A percentile compares a stretch with the other conserved stretches of the same genome.
Conservation (phyloP, 129 eudicot species). For the Centrapalus pauciflorus region DNA sequence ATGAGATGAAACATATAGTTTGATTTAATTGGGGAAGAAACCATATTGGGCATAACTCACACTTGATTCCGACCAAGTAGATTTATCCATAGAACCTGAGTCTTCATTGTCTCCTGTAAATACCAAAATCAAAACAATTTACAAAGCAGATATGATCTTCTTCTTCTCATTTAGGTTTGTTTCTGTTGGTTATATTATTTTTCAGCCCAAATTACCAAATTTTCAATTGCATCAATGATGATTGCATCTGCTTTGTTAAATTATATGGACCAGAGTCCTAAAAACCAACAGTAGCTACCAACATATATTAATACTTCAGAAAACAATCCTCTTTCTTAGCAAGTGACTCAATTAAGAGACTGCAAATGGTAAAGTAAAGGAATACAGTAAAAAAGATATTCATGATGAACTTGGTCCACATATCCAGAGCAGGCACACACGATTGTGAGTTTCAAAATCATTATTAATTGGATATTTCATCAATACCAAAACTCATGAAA, state of each 20-base stretch:
- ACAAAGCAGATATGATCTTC: slow-evolving; percentile 1
- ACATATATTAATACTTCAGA: too few species aligned
- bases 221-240: neutral
- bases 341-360: too few species aligned
- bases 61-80: slow-evolving; percentile 55
- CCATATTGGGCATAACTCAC: slow-evolving; percentile 33
- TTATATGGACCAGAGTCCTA: neutral
- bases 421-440: too few species aligned
- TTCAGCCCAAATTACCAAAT: neutral
- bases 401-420: too few species aligned
- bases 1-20: slow-evolving; percentile 9
- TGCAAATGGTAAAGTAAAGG: too few species aligned
- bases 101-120: slow-evolving; percentile 60
- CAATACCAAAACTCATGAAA: too few species aligned
- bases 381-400: too few species aligned
- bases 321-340: too few species aligned
- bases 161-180: neutral
- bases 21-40: neutral
- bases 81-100: slow-evolving; percentile 48
- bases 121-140: neutral
- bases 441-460: too few species aligned
- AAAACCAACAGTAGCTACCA: too few species aligned
- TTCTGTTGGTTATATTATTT: neutral
- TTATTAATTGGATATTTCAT: too few species aligned
- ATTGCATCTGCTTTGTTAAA: neutral